phyloP scores from a whole-genome alignment of 1,284 basidiomycete genomes.

The Malassezia furfur region DNA sequence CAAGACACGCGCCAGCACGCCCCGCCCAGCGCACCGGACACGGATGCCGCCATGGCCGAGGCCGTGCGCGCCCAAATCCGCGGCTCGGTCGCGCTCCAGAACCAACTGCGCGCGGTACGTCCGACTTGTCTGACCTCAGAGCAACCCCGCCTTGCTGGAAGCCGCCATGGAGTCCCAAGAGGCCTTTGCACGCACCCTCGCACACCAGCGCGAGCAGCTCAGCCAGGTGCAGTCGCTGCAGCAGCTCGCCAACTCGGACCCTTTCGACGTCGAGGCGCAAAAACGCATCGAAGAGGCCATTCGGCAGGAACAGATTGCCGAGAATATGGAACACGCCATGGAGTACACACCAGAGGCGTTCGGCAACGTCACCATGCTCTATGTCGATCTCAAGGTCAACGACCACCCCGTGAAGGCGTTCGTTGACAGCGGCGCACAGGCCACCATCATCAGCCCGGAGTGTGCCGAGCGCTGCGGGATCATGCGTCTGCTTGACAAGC shows the following conservation, averaged over 20 bases:
- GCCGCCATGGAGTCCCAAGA: conserved; percentile 13
- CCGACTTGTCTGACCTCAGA: conserved; percentile 1
- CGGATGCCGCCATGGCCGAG: conserved; percentile 58
- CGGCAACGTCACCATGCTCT: conserved; percentile 91
- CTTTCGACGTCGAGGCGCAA: conserved; percentile 73
- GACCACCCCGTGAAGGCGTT: conserved; percentile 84
- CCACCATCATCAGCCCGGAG: conserved; percentile 91
- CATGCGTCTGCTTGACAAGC: conserved; percentile 80
- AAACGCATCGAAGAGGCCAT: conserved; percentile 87
- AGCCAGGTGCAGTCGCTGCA: conserved; percentile 55
- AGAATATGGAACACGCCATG: conserved; percentile 51
- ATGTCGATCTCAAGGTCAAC: conserved; percentile 73
- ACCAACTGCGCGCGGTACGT: conserved; percentile 56
- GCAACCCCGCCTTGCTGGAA: conserved; percentile 27
- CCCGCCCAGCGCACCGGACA: neutral
- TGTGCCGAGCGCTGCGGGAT: conserved; percentile 87
- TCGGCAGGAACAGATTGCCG: conserved; percentile 74
- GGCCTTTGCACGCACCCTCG: conserved; percentile 22
- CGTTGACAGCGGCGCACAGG: conserved; percentile 92
- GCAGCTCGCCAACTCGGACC: conserved; percentile 67
- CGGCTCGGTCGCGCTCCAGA: conserved; percentile 70
- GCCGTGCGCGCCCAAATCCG: conserved; percentile 79
- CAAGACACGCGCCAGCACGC: conserved; percentile 8
- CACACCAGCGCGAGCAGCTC: conserved; percentile 17
- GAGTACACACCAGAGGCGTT: conserved; percentile 68